These are phyloP conservation scores for Fusarium napiforme DNA, from an alignment of 2,329 filamentous ascomycete genomes.

Conservation along the genomic window DNA sequence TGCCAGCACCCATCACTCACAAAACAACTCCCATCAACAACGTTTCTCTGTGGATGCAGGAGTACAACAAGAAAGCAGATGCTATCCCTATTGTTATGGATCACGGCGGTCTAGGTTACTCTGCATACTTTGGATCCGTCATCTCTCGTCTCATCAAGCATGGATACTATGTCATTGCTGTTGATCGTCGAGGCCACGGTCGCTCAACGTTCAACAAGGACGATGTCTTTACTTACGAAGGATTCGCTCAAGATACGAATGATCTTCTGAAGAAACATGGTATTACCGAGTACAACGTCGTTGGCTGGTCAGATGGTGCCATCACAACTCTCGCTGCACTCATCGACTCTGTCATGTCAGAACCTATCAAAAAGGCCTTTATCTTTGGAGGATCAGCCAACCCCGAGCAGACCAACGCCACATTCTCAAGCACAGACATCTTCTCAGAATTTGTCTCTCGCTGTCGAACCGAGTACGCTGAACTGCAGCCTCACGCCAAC, in stretches of 20 bases:
- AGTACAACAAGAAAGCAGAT: conserved; percentile 52
- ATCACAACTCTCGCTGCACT: conserved; percentile 52
- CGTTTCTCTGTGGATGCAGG: conserved; percentile 55
- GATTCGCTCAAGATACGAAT: conserved; percentile 52
- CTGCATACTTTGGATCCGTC: conserved; percentile 54
- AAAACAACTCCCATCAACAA: conserved; percentile 48
- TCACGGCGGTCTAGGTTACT: conserved; percentile 56
- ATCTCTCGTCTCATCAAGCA: conserved; percentile 49
- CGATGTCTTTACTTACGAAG: conserved; percentile 53
- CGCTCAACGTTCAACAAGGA: conserved; percentile 50
- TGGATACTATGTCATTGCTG: conserved; percentile 52
- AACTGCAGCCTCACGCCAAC: conserved; percentile 50
- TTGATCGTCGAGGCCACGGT: conserved; percentile 56
- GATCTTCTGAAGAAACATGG: conserved; percentile 47
- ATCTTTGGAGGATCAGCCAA: conserved; percentile 51
- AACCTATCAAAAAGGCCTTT: conserved; percentile 53
- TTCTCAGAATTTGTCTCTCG: conserved; percentile 50
- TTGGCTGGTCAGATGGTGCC: conserved; percentile 57
- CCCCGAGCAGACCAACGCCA: conserved; percentile 50
- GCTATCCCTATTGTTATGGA: conserved; percentile 52
- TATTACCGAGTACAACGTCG: conserved; percentile 48
- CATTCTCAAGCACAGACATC: conserved; percentile 47
- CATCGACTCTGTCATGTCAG: conserved; percentile 45
- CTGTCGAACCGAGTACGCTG: conserved; percentile 50
- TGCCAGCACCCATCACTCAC: conserved; percentile 50